These are phyloP conservation scores for Tylopilus intermedius DNA, from an alignment of 768 basidiomycete genomes.

Conservation along the genomic window DNA sequence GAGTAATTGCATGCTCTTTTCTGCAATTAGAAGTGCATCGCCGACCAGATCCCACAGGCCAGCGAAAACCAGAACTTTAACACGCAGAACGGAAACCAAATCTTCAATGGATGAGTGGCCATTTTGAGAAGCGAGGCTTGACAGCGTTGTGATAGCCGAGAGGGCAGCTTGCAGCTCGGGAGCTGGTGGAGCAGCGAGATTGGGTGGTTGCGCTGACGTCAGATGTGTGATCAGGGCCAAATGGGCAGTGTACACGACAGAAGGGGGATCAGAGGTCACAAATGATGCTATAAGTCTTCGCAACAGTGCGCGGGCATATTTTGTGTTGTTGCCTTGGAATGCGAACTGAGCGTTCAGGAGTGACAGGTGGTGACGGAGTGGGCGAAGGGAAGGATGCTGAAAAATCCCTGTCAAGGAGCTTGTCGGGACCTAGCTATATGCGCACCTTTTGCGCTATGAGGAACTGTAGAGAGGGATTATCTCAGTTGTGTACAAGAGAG, in stretches of 20 bases:
- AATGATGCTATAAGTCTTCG: constrained; percentile 50
- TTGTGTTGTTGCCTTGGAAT: constrained; percentile 43
- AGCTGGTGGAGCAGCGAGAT: not conserved
- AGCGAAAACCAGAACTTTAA: constrained; percentile 51
- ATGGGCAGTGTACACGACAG: constrained; percentile 50
- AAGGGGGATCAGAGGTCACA: constrained; percentile 44
- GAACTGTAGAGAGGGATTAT: constrained; percentile 30
- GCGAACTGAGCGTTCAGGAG: constrained; percentile 57
- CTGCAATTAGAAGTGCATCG: constrained; percentile 44
- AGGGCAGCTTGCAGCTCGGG: constrained; percentile 31
- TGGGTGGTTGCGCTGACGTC: constrained; percentile 22
- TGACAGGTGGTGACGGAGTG: constrained; percentile 55
- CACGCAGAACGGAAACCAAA: constrained; percentile 50
- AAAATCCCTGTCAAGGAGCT: constrained; percentile 3
- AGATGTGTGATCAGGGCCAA: constrained; percentile 49
- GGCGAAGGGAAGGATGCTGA: constrained; percentile 61
- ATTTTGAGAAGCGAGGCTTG: constrained; percentile 27
- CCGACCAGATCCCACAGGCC: constrained; percentile 51
- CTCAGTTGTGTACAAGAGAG: not conserved
- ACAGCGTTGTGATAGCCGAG: constrained; percentile 31
- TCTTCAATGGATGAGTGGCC: constrained; percentile 42
- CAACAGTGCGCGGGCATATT: constrained; percentile 56
- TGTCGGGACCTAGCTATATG: constrained; percentile 5
- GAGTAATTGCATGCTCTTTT: constrained; percentile 45
- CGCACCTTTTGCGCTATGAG: constrained; percentile 56